phyloP scores from a whole-genome alignment of 176 grass and related monocot species.

The Themeda triandra region DNA sequence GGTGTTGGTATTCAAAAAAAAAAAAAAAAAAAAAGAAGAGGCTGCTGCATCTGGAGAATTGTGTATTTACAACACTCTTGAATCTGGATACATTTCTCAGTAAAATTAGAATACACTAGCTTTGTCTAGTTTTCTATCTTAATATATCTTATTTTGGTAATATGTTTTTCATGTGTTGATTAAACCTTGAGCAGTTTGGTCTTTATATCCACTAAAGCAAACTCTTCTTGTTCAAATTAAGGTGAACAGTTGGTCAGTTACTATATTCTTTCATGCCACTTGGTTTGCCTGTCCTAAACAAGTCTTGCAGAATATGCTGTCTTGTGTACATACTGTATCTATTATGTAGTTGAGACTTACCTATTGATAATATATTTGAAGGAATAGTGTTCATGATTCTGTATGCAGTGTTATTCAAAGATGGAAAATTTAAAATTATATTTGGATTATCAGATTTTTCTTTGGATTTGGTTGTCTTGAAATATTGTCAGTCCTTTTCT shows the following conservation, averaged over 20 bases:
- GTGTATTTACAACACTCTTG: not conserved
- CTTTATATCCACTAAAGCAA: slow-evolving; percentile 9
- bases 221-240: slow-evolving; percentile 10
- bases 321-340: slow-evolving; percentile 3
- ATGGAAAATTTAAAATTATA: not conserved
- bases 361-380: not conserved
- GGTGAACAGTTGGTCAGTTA: not conserved
- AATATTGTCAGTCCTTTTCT: not conserved
- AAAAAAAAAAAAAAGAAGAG: not conserved
- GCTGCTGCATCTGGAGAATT: not conserved
- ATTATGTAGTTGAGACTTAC: not conserved
- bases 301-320: not conserved
- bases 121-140: not conserved
- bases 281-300: not conserved
- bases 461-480: not conserved
- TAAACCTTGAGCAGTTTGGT: not conserved
- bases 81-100: not conserved
- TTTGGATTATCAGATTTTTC: not conserved
- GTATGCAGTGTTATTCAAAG: not conserved
- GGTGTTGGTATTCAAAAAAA: not conserved
- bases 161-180: not conserved
- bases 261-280: not conserved
- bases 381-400: not conserved
- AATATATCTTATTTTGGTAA: not conserved
- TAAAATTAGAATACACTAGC: not conserved